phyloP scores from a whole-genome alignment of 768 basidiomycete species.

The Tephrocybe rancida region DNA sequence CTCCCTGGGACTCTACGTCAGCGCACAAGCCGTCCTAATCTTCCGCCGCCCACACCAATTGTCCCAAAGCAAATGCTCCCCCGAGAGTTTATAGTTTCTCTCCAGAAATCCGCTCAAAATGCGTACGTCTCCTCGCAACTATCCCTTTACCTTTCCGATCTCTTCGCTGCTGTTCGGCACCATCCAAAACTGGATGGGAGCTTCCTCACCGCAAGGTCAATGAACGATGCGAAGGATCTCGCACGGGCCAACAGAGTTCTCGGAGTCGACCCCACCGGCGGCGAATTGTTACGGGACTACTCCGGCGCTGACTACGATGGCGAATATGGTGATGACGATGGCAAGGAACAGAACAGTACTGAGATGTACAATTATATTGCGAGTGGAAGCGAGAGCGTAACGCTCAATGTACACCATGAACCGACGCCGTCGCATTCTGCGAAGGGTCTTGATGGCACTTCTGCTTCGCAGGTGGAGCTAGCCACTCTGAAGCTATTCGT shows the following conservation, averaged over 20 bases:
- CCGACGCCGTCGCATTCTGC: slow-evolving; percentile 4
- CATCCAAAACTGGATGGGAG: slow-evolving; percentile 69
- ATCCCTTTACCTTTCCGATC: slow-evolving; percentile 67
- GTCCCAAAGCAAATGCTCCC: slow-evolving; percentile 30
- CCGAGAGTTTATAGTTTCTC: slow-evolving; percentile 28
- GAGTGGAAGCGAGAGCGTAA: slow-evolving; percentile 18
- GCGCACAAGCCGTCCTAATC: slow-evolving; percentile 17
- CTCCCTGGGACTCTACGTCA: slow-evolving; percentile 18
- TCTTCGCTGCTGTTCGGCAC: slow-evolving; percentile 76
- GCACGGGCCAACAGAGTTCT: slow-evolving; percentile 68
- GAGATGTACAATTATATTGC: slow-evolving; percentile 14
- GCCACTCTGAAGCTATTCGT: slow-evolving; percentile 50
- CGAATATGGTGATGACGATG: slow-evolving; percentile 5
- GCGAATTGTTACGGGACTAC: slow-evolving; percentile 41
- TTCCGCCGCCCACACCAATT: slow-evolving; percentile 21
- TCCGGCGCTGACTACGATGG: background rate
- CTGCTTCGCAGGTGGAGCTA: slow-evolving; percentile 4
- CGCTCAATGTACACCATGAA: slow-evolving; percentile 12
- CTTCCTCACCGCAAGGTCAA: slow-evolving; percentile 61
- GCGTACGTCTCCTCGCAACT: slow-evolving; percentile 54
- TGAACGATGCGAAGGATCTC: slow-evolving; percentile 68
- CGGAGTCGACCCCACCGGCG: slow-evolving; percentile 60
- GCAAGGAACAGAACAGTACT: slow-evolving; percentile 1
- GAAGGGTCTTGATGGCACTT: background rate
- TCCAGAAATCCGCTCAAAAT: slow-evolving; percentile 32